phyloP scores from a whole-genome alignment of 2,329 filamentous ascomycete genomes.

The Aspergillus sp. region DNA sequence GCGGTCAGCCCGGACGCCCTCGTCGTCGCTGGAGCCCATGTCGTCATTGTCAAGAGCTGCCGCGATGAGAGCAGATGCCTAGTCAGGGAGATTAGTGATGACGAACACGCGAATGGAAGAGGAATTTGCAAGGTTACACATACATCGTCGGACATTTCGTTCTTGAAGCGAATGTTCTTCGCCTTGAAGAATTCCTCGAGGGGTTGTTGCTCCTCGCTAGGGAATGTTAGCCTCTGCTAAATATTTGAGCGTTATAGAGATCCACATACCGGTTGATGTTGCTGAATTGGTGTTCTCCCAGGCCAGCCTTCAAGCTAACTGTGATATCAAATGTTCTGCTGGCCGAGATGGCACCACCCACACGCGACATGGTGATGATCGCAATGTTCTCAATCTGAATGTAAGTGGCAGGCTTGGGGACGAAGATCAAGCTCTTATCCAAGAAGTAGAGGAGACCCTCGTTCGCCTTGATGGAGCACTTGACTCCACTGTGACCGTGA shows the following conservation, averaged over 20 bases:
- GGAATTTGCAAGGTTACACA: slow-evolving; percentile 43
- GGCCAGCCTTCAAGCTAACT: slow-evolving; percentile 83
- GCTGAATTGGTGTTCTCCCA: slow-evolving; percentile 90
- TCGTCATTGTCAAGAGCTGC: slow-evolving; percentile 82
- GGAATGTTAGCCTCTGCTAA: slow-evolving; percentile 20
- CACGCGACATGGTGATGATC: slow-evolving; percentile 91
- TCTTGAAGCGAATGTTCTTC: slow-evolving; percentile 94
- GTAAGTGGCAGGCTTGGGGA: slow-evolving; percentile 96
- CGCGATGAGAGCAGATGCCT: slow-evolving; percentile 66
- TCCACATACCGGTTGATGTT: slow-evolving; percentile 81
- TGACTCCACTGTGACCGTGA: slow-evolving; percentile 91
- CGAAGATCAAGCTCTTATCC: slow-evolving; percentile 98
- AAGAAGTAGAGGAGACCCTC: slow-evolving; percentile 96
- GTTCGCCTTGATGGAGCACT: slow-evolving; percentile 99
- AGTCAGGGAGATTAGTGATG: slow-evolving; percentile 28
- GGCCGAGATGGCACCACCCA: slow-evolving; percentile 89
- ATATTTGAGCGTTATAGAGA: slow-evolving; percentile 2
- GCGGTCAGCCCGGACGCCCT: slow-evolving; percentile 71
- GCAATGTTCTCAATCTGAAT: slow-evolving; percentile 92
- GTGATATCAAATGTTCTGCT: slow-evolving; percentile 97
- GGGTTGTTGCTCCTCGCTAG: slow-evolving; percentile 84
- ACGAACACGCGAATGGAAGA: background rate
- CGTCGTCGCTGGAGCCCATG: slow-evolving; percentile 80
- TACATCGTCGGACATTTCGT: slow-evolving; percentile 96
- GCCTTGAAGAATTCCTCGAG: slow-evolving; percentile 98